Conservation (phyloP, 164 flowering plant genomes). For the Protea cynaroides region DNA sequence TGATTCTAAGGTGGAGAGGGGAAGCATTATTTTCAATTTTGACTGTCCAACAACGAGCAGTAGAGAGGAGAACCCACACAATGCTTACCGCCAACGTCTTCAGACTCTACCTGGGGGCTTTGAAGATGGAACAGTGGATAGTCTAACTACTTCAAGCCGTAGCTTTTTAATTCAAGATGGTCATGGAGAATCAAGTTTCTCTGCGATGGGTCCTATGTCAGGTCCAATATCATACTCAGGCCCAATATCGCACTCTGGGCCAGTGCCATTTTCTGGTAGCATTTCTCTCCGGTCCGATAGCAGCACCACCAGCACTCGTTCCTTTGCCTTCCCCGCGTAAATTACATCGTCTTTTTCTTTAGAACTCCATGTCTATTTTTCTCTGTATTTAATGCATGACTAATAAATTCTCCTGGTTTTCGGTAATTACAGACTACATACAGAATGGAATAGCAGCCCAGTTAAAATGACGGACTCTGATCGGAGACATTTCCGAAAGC, state of each 20-base stretch:
- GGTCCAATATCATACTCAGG: slow-evolving; percentile 48
- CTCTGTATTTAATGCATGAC: no score
- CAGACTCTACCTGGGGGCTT: slow-evolving; percentile 16
- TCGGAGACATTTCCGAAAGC: slow-evolving; percentile 38
- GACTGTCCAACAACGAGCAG: slow-evolving; percentile 23
- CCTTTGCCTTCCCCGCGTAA: slow-evolving; percentile 75
- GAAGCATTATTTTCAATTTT: slow-evolving; percentile 37
- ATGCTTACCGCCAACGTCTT: slow-evolving; percentile 12
- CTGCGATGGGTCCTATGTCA: slow-evolving; percentile 35
- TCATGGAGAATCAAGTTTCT: slow-evolving; percentile 50
- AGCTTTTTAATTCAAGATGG: slow-evolving; percentile 27
- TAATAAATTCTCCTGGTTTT: not conserved
- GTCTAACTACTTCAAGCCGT: slow-evolving; percentile 21
- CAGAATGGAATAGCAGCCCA: slow-evolving; percentile 88
- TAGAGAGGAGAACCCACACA: slow-evolving; percentile 16
- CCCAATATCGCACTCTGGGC: slow-evolving; percentile 46
- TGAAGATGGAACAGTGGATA: slow-evolving; percentile 22
- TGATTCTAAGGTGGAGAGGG: slow-evolving; percentile 31
- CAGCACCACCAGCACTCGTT: slow-evolving; percentile 72
- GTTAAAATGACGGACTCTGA: slow-evolving; percentile 88
- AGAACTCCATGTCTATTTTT: not conserved
- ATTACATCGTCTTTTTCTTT: not conserved
- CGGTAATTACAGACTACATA: slow-evolving; percentile 35
- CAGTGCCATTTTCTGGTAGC: slow-evolving; percentile 57
- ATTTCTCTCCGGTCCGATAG: slow-evolving; percentile 62